Conservation (phyloP, 2,329 filamentous ascomycete species). For the Talaromyces islandicus region DNA sequence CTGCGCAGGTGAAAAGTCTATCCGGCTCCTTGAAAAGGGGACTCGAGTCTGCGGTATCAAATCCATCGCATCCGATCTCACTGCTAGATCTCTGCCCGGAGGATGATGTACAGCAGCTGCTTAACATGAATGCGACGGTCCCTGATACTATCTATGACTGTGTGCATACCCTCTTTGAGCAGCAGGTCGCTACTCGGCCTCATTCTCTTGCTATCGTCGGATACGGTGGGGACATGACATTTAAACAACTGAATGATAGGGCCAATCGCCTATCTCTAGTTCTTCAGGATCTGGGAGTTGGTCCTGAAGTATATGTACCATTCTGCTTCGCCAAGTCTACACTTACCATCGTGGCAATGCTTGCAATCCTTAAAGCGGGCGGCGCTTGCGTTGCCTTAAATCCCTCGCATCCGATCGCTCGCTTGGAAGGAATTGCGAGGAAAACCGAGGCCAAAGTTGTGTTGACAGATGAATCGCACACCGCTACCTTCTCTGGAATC, state of each 20-base stretch:
- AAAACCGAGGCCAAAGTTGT: background rate
- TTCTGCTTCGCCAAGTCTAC: constrained; percentile 14
- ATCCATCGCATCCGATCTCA: background rate
- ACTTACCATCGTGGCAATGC: constrained; percentile 9
- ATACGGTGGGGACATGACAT: constrained; percentile 28
- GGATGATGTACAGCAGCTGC: background rate
- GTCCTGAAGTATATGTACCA: constrained; percentile 19
- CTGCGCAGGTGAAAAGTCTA: background rate
- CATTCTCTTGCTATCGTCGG: constrained; percentile 22
- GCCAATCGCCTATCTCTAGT: constrained; percentile 26
- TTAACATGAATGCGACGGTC: background rate
- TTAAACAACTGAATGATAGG: constrained; percentile 24
- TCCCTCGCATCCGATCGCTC: background rate
- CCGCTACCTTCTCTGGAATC: background rate
- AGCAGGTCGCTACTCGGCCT: constrained; percentile 6
- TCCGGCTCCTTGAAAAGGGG: background rate
- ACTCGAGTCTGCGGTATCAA: background rate
- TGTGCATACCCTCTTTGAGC: background rate
- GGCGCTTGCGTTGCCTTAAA: constrained; percentile 6
- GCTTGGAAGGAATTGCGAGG: background rate
- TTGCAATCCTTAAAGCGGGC: constrained; percentile 13
- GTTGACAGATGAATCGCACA: background rate
- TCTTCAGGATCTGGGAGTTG: constrained; percentile 24
- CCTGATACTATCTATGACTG: background rate
- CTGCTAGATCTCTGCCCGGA: background rate